Evolutionary conservation across 1,284 basidiomycete genomes (phyloP).

Genomic region (Rhizopogon parksii): DNA sequence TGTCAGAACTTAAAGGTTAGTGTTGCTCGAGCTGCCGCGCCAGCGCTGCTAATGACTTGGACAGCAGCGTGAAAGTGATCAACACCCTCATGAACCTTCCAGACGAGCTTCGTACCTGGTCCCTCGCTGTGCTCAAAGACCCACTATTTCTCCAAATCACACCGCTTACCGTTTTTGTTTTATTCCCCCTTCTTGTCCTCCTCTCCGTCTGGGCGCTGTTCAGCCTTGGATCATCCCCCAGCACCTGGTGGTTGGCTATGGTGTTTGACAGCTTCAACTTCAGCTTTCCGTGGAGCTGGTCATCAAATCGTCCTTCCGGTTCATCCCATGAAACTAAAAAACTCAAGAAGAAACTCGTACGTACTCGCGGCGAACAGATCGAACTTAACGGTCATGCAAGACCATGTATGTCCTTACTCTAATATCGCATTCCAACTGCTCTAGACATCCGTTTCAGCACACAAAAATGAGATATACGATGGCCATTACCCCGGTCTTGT

Average conservation of each 20-base stretch:
- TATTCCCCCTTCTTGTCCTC: conserved; percentile 46
- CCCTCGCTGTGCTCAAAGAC: conserved; percentile 19
- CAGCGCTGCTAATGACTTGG: conserved; percentile 20
- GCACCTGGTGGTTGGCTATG: conserved; percentile 37
- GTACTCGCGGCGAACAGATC: conserved; percentile 52
- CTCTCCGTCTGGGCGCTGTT: conserved; percentile 30
- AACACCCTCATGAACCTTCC: conserved; percentile 26
- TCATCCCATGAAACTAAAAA: conserved; percentile 36
- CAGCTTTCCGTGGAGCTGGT: conserved; percentile 57
- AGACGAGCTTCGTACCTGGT: conserved; percentile 26
- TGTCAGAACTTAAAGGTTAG: background rate
- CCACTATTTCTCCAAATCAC: conserved; percentile 43
- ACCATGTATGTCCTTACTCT: conserved; percentile 17
- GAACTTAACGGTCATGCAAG: conserved; percentile 33
- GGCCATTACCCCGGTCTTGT: conserved; percentile 80
- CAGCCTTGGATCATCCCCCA: conserved; percentile 12
- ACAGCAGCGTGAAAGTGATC: conserved; percentile 18
- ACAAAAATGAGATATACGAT: conserved; percentile 27
- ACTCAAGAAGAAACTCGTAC: conserved; percentile 40
- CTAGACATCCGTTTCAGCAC: conserved; percentile 14
- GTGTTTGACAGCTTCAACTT: conserved; percentile 49
- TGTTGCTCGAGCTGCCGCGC: conserved; percentile 1
- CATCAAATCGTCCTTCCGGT: conserved; percentile 24
- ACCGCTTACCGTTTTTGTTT: conserved; percentile 47
- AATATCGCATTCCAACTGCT: background rate